phyloP scores from a whole-genome alignment of 805 yeast species.

The Metschnikowia cerradonensis region DNA sequence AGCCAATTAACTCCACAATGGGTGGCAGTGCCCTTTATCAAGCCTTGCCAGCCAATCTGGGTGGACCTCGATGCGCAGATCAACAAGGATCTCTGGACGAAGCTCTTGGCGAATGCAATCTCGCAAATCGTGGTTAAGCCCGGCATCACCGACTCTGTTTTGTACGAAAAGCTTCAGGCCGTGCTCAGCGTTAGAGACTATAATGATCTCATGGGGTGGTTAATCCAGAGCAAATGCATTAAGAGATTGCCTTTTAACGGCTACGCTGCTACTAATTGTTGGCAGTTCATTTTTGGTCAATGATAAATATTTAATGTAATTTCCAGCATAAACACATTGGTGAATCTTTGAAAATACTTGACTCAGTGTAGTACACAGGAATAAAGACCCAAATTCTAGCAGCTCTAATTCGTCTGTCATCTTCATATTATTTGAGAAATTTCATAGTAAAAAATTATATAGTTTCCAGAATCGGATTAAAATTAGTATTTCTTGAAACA shows the following conservation, averaged over 20 bases:
- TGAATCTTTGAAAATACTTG: no score
- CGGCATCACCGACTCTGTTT: slow-evolving; percentile 24
- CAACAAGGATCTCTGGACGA: slow-evolving; percentile 57
- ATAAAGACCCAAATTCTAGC: no score
- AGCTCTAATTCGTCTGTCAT: no score
- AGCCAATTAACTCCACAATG: slow-evolving; percentile 5
- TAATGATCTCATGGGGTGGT: slow-evolving; percentile 31
- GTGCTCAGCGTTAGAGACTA: slow-evolving; percentile 30
- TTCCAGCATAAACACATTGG: no score
- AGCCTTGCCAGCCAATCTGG: slow-evolving; percentile 70
- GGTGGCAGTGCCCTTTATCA: slow-evolving; percentile 52
- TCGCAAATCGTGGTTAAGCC: slow-evolving; percentile 35
- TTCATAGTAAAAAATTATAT: no score
- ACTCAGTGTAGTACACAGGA: no score
- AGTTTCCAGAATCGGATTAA: no score
- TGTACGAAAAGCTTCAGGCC: slow-evolving; percentile 26
- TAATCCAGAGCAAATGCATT: slow-evolving; percentile 39
- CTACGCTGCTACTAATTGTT: slow-evolving; percentile 40
- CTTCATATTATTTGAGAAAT: no score
- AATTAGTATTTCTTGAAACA: no score
- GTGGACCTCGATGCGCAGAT: slow-evolving; percentile 60
- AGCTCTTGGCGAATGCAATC: slow-evolving; percentile 44
- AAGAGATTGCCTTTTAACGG: slow-evolving; percentile 33
- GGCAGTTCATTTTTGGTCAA: slow-evolving; percentile 43
- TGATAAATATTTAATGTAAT: not conserved